These are phyloP conservation scores for Hsuehochloa calcarea DNA, from an alignment of 176 grass and related monocot species.

Conservation along the genomic window DNA sequence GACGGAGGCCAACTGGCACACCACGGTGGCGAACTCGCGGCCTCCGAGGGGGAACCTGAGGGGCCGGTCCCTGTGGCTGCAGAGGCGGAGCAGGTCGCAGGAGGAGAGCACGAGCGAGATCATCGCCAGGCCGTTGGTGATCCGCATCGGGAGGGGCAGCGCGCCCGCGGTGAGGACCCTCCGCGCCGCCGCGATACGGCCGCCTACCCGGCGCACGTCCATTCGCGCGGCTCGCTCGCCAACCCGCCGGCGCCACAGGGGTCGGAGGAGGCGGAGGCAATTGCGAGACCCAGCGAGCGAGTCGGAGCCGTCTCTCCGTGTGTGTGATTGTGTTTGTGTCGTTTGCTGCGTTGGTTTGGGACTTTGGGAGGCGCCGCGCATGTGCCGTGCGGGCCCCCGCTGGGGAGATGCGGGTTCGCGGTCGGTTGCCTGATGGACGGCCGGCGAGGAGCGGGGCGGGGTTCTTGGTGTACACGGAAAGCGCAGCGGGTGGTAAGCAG, in stretches of 20 bases:
- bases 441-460: neutral
- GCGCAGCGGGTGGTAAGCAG: neutral
- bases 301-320: neutral
- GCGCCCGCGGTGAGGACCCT: conserved; percentile 18
- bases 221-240: neutral
- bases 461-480: conserved; percentile 38
- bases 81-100: conserved; percentile 60
- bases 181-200: conserved; percentile 28
- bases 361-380: neutral
- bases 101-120: conserved; percentile 47
- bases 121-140: conserved; percentile 42
- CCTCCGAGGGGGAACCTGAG: conserved; percentile 45
- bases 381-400: neutral
- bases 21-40: conserved; percentile 47
- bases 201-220: conserved; percentile 36
- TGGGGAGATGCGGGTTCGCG: neutral
- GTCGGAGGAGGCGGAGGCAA: neutral
- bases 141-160: conserved; percentile 29
- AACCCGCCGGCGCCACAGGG: neutral
- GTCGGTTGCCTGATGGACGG: neutral
- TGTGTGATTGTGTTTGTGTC: neutral
- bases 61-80: conserved; percentile 40
- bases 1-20: conserved; percentile 53
- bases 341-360: neutral
- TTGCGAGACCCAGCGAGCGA: neutral